These are phyloP conservation scores for Takashimella koratensis DNA, from an alignment of 1,284 basidiomycete genomes.

Conservation along the genomic window DNA sequence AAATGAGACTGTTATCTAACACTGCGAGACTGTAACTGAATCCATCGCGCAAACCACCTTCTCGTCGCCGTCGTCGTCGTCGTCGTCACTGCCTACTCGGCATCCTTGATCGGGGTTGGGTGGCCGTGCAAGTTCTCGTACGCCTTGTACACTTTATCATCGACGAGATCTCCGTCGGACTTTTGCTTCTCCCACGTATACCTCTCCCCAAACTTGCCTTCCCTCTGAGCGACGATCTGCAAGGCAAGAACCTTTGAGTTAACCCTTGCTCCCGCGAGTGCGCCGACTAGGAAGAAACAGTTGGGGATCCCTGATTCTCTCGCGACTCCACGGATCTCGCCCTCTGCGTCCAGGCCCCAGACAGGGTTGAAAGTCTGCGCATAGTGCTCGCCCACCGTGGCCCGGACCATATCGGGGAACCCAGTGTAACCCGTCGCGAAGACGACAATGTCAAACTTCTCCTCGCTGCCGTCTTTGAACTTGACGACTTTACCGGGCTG, in stretches of 20 bases:
- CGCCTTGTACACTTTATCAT: conserved; percentile 21
- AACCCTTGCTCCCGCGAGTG: conserved; percentile 57
- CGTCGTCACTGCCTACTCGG: too few relatives aligned
- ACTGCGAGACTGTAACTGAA: too few relatives aligned
- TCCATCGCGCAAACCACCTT: too few relatives aligned
- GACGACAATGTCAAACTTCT: conserved; percentile 65
- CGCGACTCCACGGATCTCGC: conserved; percentile 57
- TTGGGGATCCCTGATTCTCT: conserved; percentile 54
- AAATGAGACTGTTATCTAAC: too few relatives aligned
- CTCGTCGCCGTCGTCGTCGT: too few relatives aligned
- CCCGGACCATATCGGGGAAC: conserved; percentile 48
- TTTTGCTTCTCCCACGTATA: conserved; percentile 34
- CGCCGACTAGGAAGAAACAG: conserved; percentile 48
- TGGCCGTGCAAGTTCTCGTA: conserved; percentile 23
- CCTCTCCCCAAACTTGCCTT: conserved; percentile 53
- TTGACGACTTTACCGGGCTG: conserved; percentile 54
- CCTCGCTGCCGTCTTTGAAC: conserved; percentile 63
- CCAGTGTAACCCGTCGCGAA: conserved; percentile 60
- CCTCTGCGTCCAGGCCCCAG: conserved; percentile 60
- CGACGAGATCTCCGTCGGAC: conserved; percentile 21
- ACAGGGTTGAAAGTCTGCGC: conserved; percentile 53
- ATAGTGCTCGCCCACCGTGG: conserved; percentile 55
- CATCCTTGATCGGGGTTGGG: conserved; percentile 11
- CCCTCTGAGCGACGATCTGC: conserved; percentile 62
- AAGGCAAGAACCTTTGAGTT: conserved; percentile 60